Conservation (phyloP, 352 stramenopile genomes). For the Phytophthora litchii region DNA sequence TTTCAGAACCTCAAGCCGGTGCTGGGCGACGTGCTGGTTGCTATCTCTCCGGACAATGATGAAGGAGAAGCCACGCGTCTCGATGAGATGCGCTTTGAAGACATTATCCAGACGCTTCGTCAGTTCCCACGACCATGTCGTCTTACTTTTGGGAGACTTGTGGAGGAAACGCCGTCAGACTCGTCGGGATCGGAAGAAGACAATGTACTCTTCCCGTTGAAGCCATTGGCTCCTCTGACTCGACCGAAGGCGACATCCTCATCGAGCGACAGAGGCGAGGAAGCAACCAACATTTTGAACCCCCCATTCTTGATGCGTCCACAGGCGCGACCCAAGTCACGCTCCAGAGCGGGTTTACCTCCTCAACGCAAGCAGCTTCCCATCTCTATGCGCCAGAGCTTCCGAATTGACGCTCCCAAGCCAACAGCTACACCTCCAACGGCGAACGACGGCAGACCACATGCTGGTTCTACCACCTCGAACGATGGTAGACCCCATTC, state of each 20-base stretch:
- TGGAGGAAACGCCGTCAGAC: conserved; percentile 38
- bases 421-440: conserved; percentile 4
- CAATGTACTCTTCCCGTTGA: conserved; percentile 22
- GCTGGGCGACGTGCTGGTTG: conserved; percentile 72
- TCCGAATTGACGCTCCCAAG: conserved; percentile 49
- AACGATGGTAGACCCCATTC: conserved; percentile 21
- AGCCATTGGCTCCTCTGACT: conserved; percentile 13
- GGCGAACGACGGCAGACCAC: conserved; percentile 19
- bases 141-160: conserved; percentile 63
- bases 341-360: conserved; percentile 25
- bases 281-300: conserved; percentile 17
- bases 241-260: conserved; percentile 19
- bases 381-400: conserved; percentile 65
- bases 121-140: conserved; percentile 59
- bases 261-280: conserved; percentile 17
- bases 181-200: conserved; percentile 34
- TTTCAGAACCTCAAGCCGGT: conserved; percentile 57
- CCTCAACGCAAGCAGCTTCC: conserved; percentile 29
- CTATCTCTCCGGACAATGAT: conserved; percentile 42
- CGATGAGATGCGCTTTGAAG: conserved; percentile 74
- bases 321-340: conserved; percentile 21
- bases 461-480: conserved; percentile 27
- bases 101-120: conserved; percentile 58
- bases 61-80: conserved; percentile 34
- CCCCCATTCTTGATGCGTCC: conserved; percentile 27